Percentiles rank a stretch among this genome's conserved stretches.
These are phyloP conservation scores for Psidium guajava DNA, from an alignment of 345 rosid species.

Conservation along the genomic window DNA sequence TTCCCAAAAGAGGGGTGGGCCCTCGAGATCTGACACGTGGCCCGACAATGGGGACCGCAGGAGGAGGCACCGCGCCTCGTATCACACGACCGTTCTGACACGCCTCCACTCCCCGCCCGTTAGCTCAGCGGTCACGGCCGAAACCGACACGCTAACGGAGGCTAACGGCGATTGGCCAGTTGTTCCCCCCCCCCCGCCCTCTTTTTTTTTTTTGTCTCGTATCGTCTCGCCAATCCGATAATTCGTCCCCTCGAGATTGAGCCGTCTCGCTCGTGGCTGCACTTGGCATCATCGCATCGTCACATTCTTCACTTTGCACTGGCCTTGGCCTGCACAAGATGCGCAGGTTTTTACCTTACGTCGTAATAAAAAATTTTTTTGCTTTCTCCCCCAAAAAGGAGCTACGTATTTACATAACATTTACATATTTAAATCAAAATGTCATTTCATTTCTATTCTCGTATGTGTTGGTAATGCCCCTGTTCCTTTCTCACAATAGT, in stretches of 20 bases:
- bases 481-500: not conserved
- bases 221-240: not conserved
- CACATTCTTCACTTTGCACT: not conserved
- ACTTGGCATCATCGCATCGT: not conserved
- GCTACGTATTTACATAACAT: too few species aligned
- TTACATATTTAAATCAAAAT: too few species aligned
- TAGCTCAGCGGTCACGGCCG: slow-evolving; percentile 11
- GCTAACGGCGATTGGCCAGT: not conserved
- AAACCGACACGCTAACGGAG: slow-evolving; percentile 23
- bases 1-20: not conserved
- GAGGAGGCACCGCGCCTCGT: not conserved
- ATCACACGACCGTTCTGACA: slow-evolving; percentile 14
- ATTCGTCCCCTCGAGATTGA: not conserved
- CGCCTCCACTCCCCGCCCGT: not conserved
- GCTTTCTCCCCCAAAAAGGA: not conserved
- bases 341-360: not conserved
- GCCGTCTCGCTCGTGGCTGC: not conserved
- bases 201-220: not conserved
- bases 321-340: not conserved
- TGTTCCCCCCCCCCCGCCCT: too few species aligned
- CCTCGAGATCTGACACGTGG: slow-evolving; percentile 10
- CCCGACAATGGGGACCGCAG: not conserved
- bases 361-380: not conserved
- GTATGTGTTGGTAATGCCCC: not conserved
- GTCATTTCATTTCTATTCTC: not conserved